Evolutionary conservation across 306 rosid species (phyloP).

Genomic region (Senna siamea): DNA sequence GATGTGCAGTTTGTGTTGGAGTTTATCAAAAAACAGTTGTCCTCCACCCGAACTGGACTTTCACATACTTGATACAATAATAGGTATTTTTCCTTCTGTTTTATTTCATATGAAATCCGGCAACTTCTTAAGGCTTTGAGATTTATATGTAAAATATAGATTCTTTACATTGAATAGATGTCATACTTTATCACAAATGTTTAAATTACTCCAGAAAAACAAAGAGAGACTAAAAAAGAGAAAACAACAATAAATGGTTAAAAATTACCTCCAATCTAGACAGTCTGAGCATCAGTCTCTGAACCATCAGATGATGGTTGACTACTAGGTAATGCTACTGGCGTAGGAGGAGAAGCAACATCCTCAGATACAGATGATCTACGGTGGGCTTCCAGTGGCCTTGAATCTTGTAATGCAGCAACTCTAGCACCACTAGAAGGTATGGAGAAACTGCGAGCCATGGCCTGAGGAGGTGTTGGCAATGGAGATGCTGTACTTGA

Average conservation of each 20-base stretch:
- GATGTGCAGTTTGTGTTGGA: too few species aligned
- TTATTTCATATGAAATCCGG: constrained; percentile 32
- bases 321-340: constrained; percentile 59
- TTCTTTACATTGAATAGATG: constrained; percentile 15
- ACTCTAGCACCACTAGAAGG: constrained; percentile 71
- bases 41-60: too few species aligned
- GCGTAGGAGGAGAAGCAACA: constrained; percentile 68
- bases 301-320: constrained; percentile 48
- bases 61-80: constrained; percentile 13
- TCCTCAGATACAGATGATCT: constrained; percentile 49
- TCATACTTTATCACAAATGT: constrained; percentile 11
- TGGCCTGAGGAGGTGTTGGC: constrained; percentile 75
- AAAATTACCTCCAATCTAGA: constrained; percentile 64
- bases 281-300: constrained; percentile 44
- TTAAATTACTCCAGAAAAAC: constrained; percentile 27
- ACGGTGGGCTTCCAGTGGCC: constrained; percentile 53
- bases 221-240: background rate
- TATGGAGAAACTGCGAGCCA: constrained; percentile 85
- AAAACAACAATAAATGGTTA: constrained; percentile 18
- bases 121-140: constrained; percentile 18
- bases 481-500: constrained; percentile 77
- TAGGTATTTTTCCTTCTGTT: constrained; percentile 31
- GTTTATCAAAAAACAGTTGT: too few species aligned
- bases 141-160: constrained; percentile 21
- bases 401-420: constrained; percentile 50